A percentile compares a stretch with the other conserved stretches of the same genome.
phyloP scores from a whole-genome alignment of 192 early-diverging fungal species.

The Gryganskiella cystojenkinii region DNA sequence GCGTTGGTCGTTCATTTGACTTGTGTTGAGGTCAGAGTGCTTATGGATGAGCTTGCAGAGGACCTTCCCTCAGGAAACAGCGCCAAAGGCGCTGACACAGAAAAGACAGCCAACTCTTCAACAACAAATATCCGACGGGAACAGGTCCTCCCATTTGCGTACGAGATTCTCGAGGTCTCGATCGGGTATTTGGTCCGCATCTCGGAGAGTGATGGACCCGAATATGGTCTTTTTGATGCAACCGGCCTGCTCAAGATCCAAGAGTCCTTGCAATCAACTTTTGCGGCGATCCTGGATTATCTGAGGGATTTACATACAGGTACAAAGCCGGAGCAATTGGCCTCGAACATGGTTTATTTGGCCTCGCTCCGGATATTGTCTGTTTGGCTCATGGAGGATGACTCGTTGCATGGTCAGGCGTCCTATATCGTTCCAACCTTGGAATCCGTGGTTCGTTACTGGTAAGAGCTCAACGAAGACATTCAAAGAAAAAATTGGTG shows the following conservation, averaged over 20 bases:
- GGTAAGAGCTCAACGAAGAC: too few relatives aligned
- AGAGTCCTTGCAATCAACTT: slow-evolving; percentile 28
- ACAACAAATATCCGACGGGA: slow-evolving; percentile 24
- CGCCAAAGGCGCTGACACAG: neutral
- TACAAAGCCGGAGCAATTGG: slow-evolving; percentile 11
- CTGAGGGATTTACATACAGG: slow-evolving; percentile 33
- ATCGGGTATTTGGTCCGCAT: slow-evolving; percentile 37
- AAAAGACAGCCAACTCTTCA: too few relatives aligned
- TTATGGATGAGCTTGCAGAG: slow-evolving; percentile 40
- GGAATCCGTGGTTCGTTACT: slow-evolving; percentile 24
- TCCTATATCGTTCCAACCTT: slow-evolving; percentile 12
- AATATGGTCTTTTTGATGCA: slow-evolving; percentile 33
- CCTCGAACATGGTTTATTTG: slow-evolving; percentile 25
- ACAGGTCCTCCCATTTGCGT: slow-evolving; percentile 29
- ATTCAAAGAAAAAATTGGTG: too few relatives aligned
- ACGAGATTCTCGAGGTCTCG: slow-evolving; percentile 38
- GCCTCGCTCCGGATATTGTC: slow-evolving; percentile 41
- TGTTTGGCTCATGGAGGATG: slow-evolving; percentile 38
- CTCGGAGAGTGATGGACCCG: slow-evolving; percentile 16
- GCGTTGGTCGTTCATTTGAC: slow-evolving; percentile 36
- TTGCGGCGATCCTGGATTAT: slow-evolving; percentile 37
- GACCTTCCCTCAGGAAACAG: neutral
- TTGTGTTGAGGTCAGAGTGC: slow-evolving; percentile 28
- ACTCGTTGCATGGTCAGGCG: slow-evolving; percentile 36
- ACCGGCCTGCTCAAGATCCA: slow-evolving; percentile 37